Evolutionary conservation across 2,329 filamentous ascomycete species (phyloP), one percentile per base, ranked within the genome.

Genomic region (Pseudonectria foliicola): DNA sequence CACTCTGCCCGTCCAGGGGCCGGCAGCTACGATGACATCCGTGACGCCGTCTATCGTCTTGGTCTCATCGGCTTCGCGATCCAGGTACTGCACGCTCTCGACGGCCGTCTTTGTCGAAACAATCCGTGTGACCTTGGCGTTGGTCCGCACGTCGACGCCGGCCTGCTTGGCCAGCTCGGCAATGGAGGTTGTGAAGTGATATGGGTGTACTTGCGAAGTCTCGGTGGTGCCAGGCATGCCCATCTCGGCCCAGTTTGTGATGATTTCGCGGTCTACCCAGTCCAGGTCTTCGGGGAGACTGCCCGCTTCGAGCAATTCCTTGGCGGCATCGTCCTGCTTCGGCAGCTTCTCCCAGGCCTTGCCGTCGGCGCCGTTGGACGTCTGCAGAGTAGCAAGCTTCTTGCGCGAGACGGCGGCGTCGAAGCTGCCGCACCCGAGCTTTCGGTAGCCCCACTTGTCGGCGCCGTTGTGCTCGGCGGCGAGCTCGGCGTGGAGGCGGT

Each of bases 161-260:
- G 71, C 73, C 33, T 85, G 75, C 37, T 74, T 64, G 0, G 90
- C 88, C 10, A 95, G 70, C 27, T 77, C 67, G 4, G 85, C 85
- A 60, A 96, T 93, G 12, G 80, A 71, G 0, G 77, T 90, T 1
- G 92, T 96, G 55, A 98, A 96, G 29, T 87, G 80, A 42, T 82
- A 85, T 0, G 92, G 92, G 53, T 98, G 90, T 3, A 96, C 90
- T 61, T 98, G 92, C 0, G 92, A 85, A 2, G 92, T 96, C 42
- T 87, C 85, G 2, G 72, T 73, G 1, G 79, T 76, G 3, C 77
- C 80, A 3, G 66, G 64, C 2, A 55, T 46, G 15, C 86, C 87
- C 87, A 96, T 95, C 54, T 82, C 78, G 24, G 85, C 77, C 61
- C 94, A 96, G 13, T 70, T 68, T 34, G 67, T 65, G 14, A 94